These are phyloP conservation scores for Phellopilus nigrolimitatus DNA, from an alignment of 1,284 basidiomycete genomes.

Conservation along the genomic window DNA sequence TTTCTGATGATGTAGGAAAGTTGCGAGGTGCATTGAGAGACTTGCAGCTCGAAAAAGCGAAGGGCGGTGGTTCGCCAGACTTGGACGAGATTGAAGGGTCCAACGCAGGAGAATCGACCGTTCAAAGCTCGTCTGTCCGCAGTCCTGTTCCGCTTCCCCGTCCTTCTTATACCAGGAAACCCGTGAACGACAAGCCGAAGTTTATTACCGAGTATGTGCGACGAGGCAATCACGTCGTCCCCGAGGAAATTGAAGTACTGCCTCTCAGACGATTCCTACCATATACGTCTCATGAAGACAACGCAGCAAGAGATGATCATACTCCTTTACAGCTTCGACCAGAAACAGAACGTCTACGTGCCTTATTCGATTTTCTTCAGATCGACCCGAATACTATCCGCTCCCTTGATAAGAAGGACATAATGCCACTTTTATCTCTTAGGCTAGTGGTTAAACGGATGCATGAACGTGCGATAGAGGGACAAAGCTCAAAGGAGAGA, in stretches of 20 bases:
- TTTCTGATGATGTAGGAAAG: slow-evolving; percentile 46
- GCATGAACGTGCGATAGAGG: slow-evolving; percentile 45
- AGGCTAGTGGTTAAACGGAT: slow-evolving; percentile 55
- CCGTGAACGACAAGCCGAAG: slow-evolving; percentile 28
- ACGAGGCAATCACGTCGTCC: slow-evolving; percentile 60
- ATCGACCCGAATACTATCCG: slow-evolving; percentile 51
- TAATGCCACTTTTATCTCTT: slow-evolving; percentile 49
- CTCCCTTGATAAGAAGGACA: slow-evolving; percentile 38
- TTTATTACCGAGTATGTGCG: slow-evolving; percentile 66
- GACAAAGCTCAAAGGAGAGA: slow-evolving; percentile 43
- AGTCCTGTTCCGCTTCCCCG: slow-evolving; percentile 28
- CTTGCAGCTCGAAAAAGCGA: slow-evolving; percentile 29
- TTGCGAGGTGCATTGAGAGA: slow-evolving; percentile 63
- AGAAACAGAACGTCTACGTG: slow-evolving; percentile 46
- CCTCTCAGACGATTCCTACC: slow-evolving; percentile 32
- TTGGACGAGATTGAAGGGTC: slow-evolving; percentile 23
- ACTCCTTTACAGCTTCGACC: slow-evolving; percentile 41
- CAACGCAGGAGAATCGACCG: slow-evolving; percentile 19
- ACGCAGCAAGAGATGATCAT: slow-evolving; percentile 29
- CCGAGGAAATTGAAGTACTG: slow-evolving; percentile 51
- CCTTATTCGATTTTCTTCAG: slow-evolving; percentile 53
- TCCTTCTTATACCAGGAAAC: not conserved
- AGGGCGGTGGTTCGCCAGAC: slow-evolving; percentile 17
- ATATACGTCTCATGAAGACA: not conserved
- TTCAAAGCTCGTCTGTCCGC: slow-evolving; percentile 25